phyloP scores from a whole-genome alignment of 2,329 filamentous ascomycete species.

The Leptographium lundbergii region DNA sequence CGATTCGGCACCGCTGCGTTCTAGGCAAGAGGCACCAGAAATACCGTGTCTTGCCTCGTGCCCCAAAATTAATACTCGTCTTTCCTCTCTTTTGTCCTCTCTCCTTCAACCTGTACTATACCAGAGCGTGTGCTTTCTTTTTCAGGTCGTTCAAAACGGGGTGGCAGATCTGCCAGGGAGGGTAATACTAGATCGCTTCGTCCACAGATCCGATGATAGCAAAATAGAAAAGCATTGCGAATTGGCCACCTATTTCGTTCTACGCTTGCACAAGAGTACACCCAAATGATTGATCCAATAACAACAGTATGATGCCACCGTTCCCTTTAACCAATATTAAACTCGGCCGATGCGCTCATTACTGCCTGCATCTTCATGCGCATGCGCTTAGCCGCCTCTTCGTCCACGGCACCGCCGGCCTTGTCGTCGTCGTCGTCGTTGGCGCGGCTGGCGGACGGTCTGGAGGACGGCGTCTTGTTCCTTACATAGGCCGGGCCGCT shows the following conservation, averaged over 20 bases:
- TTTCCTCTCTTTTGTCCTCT: not conserved
- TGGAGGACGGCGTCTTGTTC: not conserved
- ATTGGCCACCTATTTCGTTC: not conserved
- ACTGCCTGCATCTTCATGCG: slow-evolving; percentile 16
- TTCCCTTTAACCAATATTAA: slow-evolving; percentile 13
- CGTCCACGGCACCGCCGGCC: slow-evolving; percentile 16
- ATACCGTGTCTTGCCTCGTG: not conserved
- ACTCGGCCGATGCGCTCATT: slow-evolving; percentile 13
- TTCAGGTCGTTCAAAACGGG: not conserved
- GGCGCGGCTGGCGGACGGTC: slow-evolving; percentile 11
- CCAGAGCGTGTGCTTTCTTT: not conserved
- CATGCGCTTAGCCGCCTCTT: slow-evolving; percentile 48
- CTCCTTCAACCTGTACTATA: not conserved
- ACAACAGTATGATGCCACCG: not conserved
- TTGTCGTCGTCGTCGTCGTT: slow-evolving; percentile 8
- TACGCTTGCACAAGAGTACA: too few relatives aligned
- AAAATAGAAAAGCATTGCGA: not conserved
- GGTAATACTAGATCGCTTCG: not conserved
- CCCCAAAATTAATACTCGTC: not conserved
- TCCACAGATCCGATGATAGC: not conserved
- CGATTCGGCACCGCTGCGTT: not conserved
- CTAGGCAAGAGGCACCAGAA: too few relatives aligned
- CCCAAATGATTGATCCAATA: not conserved
- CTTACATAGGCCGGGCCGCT: slow-evolving; percentile 13
- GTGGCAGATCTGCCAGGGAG: not conserved